Base-by-base conservation (phyloP, 2,329 filamentous ascomycete species). In the Alternaria sp. region DNA sequence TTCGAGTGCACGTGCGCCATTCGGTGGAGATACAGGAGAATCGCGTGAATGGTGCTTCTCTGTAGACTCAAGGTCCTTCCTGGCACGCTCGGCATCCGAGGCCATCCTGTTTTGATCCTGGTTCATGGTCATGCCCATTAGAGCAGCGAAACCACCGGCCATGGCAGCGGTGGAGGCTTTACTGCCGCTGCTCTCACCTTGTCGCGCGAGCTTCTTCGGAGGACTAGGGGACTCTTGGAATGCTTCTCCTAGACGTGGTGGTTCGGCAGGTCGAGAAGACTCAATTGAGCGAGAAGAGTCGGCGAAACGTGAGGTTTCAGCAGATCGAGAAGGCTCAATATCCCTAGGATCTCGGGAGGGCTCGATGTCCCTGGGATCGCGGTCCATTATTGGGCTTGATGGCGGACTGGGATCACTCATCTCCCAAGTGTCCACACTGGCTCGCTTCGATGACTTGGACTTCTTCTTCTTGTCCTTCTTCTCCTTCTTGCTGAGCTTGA, bases 381-480 rank as follows among this genome's bases (percentile, higher is more conserved):
- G 76, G 36, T 81, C 80, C 9, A 73, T 15, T 3, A 59, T 61
- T 2, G 74, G 74, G 26, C 72, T 75, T 53, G 66, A 61, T 26
- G 67, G 64, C 25, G 67, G 67, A 21, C 72, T 77, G 6, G 63
- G 54, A 30, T 76, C 75, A 36, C 69, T 70, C 49, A 75, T 69
- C 46, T 77, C 75, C 72, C 73, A 75, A n/a, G 61, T 76, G 45
- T 77, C 74, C 8, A 68, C 52, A 50, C 71, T 74, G 21, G 59
- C 69, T 50, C 72, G 72, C 62, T 77, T 78, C 4, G 71, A 72
- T 17, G 72, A 72, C 60, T 76, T 79, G 10, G 71, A 72, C 58
- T 74, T 77, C 59, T 75, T 77, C 62, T 78, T 77, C 62, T 69
- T 76, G 15, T 80, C 74, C 68, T 80, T 59, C 49, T 59, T 59